A percentile compares a stretch with the other conserved stretches of the same genome.
These are phyloP conservation scores for Plasmodium gonderi DNA, from an alignment of 169 alveolate species.

Conservation along the genomic window DNA sequence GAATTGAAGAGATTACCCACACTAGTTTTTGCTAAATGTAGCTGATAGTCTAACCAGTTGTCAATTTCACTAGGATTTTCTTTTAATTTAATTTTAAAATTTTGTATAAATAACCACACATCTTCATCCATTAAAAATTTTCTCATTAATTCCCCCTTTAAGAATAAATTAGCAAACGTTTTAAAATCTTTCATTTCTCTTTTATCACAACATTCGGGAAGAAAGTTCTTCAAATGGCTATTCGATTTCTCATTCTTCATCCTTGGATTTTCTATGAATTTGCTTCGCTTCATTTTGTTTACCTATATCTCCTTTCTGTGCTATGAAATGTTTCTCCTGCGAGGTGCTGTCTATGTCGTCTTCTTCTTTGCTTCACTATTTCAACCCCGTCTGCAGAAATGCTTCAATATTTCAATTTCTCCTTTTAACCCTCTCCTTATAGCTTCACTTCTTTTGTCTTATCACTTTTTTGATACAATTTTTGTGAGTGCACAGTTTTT, in stretches of 20 bases:
- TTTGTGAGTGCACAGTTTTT: too few species aligned
- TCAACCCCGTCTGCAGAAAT: neutral
- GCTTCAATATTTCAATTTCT: neutral
- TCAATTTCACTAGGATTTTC: slow-evolving; percentile 50
- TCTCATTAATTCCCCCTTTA: slow-evolving; percentile 69
- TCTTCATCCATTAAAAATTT: slow-evolving; percentile 67
- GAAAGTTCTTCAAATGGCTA: neutral
- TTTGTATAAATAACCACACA: slow-evolving; percentile 72
- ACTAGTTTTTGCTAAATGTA: slow-evolving; percentile 25
- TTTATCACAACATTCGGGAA: neutral
- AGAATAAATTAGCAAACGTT: slow-evolving; percentile 29
- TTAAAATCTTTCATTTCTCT: slow-evolving; percentile 25
- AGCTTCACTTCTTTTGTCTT: too few species aligned
- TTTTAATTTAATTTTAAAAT: slow-evolving; percentile 51
- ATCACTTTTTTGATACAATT: too few species aligned
- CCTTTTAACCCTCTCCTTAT: neutral
- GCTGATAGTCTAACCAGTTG: slow-evolving; percentile 54
- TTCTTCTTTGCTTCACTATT: neutral
- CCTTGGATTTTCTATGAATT: neutral
- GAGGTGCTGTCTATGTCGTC: neutral
- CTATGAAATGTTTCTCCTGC: neutral
- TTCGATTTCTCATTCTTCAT: slow-evolving; percentile 12
- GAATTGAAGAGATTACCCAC: slow-evolving; percentile 15
- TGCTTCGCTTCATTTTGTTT: slow-evolving; percentile 16
- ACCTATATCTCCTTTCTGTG: neutral